Base-by-base conservation (phyloP, 345 rosid species). In the Eucalyptus globulus region DNA sequence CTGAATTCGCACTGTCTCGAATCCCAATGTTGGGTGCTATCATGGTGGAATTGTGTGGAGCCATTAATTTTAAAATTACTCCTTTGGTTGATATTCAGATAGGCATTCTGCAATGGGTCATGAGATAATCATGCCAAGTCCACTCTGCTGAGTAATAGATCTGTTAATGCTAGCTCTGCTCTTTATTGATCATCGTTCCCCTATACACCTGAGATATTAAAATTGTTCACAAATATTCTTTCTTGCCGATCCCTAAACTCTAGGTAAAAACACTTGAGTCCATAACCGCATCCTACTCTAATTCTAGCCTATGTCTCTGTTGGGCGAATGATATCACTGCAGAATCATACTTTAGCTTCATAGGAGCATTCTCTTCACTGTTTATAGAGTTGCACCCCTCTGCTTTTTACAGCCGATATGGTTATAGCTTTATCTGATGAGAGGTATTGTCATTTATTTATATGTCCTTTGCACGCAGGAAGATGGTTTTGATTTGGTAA, bases 401-500 rank as follows among this genome's bases (percentile, higher is more conserved):
- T 60, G 34, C 69, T 60, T 60, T 60, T 60, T 26, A 56, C 62
- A 56, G 62, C 62, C 10, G 37, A 47, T 47, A 86, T 49, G 40
- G 56, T 53, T 86, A 47, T 47, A 47, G 87, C 40, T 86, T 86
- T 10, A 49, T 86, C 51, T 67, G 40, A 87, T 67, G 40, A 14
- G 44, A 7, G 19, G 40, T 34, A 27, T n/a, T 58, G 12, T 40
- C 37, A 43, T 72, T 56, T 56, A 22, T 56, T 56, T 56, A 9
- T 24, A 56, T 56, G 62, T 56, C 62, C 62, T 56, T 49, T 45
- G n/a, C 49, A 34, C 72, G 31, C 93, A 96, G 98, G 98, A 95
- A 89, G 94, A 94, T 83, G 93, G 89, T 27, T 85, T 95, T 65
- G 94, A 94, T 92, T 88, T 95, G 85, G 90, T 88, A 21, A 92